Conservation (phyloP, 2,329 filamentous ascomycete genomes). For the Eutypella sp. region DNA sequence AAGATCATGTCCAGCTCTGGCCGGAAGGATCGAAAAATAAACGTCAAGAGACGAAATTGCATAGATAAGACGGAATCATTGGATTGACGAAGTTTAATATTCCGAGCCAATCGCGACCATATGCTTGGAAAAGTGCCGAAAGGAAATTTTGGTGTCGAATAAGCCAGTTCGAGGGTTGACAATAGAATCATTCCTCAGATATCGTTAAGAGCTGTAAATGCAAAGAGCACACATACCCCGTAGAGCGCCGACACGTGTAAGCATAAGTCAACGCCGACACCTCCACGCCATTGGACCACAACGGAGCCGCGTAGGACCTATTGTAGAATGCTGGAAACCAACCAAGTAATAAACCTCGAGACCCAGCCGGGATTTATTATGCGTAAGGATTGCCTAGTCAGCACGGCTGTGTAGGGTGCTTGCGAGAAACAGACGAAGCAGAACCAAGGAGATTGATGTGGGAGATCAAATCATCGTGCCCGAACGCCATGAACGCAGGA, state of each 20-base stretch:
- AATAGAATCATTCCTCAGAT: slow-evolving; percentile 14
- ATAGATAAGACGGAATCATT: background rate
- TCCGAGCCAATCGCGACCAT: slow-evolving; percentile 12
- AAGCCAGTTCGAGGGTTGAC: slow-evolving; percentile 11
- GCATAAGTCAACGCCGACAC: background rate
- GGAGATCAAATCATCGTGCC: slow-evolving; percentile 22
- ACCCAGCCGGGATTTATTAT: slow-evolving; percentile 5
- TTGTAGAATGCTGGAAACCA: too few species aligned
- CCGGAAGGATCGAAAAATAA: background rate
- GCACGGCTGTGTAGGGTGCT: slow-evolving; percentile 9
- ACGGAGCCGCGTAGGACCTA: too few species aligned
- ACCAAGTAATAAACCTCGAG: background rate
- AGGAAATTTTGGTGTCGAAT: slow-evolving; percentile 11
- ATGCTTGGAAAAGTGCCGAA: slow-evolving; percentile 15
- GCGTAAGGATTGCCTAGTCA: slow-evolving; percentile 8
- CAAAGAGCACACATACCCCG: background rate
- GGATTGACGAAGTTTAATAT: too few species aligned
- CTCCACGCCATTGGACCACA: too few species aligned
- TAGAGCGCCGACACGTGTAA: slow-evolving; percentile 1
- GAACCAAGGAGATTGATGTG: slow-evolving; percentile 25
- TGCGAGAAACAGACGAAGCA: slow-evolving; percentile 19
- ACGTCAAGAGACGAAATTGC: background rate
- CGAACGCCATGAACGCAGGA: slow-evolving; percentile 30
- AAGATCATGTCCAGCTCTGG: background rate
- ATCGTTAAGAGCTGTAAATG: background rate